phyloP scores from a whole-genome alignment of 805 yeast genomes.

The Yamadazyma philogaea region DNA sequence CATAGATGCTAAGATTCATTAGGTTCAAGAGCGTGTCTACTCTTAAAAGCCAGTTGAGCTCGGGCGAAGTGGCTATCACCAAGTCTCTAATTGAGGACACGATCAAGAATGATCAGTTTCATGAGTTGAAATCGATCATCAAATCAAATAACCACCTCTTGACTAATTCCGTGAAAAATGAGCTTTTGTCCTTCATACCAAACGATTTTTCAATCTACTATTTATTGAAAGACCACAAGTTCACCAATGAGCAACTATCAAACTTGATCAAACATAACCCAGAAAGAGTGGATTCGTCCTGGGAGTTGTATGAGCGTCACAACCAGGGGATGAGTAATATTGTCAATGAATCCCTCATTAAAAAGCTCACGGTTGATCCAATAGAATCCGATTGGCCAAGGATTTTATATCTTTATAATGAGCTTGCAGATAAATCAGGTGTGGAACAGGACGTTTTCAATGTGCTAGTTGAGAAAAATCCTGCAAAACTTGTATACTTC shows the following conservation, averaged over 20 bases:
- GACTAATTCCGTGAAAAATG: constrained; percentile 11
- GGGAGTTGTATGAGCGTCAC: constrained; percentile 43
- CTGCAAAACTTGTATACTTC: constrained; percentile 7
- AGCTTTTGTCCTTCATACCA: constrained; percentile 19
- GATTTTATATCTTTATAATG: constrained; percentile 9
- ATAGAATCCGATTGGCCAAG: constrained; percentile 13
- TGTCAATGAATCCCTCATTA: constrained; percentile 2
- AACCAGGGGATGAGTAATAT: constrained; percentile 1
- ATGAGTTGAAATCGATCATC: constrained; percentile 14
- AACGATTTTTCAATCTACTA: constrained; percentile 29
- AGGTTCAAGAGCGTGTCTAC: constrained; percentile 12
- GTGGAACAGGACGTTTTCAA: constrained; percentile 7
- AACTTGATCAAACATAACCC: constrained; percentile 44
- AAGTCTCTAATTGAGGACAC: constrained; percentile 9
- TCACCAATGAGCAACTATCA: constrained; percentile 14
- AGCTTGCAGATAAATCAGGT: neutral
- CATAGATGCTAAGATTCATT: constrained; percentile 10
- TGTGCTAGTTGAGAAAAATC: constrained; percentile 3
- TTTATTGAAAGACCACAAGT: constrained; percentile 18
- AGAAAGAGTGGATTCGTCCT: constrained; percentile 50
- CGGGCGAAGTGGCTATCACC: constrained; percentile 10
- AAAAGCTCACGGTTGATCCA: constrained; percentile 8
- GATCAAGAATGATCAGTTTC: constrained; percentile 10
- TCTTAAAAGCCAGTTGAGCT: constrained; percentile 4
- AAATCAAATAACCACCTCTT: constrained; percentile 11